Base-by-base conservation (phyloP, 805 yeast genomes). In the Wickerhamiella cacticola region DNA sequence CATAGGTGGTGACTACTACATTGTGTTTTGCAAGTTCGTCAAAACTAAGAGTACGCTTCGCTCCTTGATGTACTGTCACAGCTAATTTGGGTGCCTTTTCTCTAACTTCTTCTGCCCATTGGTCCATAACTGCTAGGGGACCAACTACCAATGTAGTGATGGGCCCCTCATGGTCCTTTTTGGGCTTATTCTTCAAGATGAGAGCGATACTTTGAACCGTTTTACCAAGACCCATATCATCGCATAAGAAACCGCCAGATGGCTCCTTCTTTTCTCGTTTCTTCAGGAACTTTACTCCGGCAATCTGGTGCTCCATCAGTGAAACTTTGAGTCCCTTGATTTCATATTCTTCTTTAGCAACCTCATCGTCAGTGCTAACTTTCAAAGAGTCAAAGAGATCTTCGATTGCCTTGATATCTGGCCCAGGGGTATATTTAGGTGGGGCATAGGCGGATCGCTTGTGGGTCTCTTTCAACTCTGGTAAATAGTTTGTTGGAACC, bases 211-310 rank as follows among this genome's bases (percentile, higher is more conserved):
- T 75, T 63, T 85, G 95, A 42, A 85, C 75, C 0, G 95, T 85
- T 58, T 85, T 85, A 45, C 95, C 95, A 13, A 85, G 67, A 15
- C 95, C 95, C 95, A 85, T 85, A 63, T 82, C 94, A 60, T 84
- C 95, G 58, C 92, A 84, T 34, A 84, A 65, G n/a, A 78, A 46
- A 2, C 82, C 84, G 24, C 83, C 83, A 49, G 67, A 70, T 16
- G 52, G 40, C 13, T 48, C 48, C 10, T 45, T 44, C 2, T 31
- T 48, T 24, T 74, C 79, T 13, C 78, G 61, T 5, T 49, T 46
- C 4, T 55, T 53, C 53, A 74, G 53, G 56, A 74, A 74, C 36
- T 55, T 53, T 23, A 74, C 57, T 1, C 79, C 79, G 4, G 55
- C 55, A 1, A 63, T 62, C 52, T 74, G 79, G 54, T 74, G 79